Conservation (phyloP, 31 red algal genomes). For the Endocladia muricata region DNA sequence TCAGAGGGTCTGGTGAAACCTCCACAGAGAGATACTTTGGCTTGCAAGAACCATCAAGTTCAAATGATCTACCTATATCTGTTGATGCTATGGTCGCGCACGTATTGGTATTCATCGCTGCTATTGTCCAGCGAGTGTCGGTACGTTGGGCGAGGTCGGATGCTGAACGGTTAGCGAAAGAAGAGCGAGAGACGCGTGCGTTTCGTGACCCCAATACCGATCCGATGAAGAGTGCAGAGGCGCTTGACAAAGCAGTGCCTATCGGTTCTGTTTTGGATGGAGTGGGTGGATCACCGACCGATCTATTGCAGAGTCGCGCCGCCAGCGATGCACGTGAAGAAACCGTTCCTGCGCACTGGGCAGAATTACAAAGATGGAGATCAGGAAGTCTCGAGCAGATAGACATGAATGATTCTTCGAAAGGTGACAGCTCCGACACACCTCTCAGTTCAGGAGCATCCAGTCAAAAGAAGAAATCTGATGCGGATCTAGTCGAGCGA, state of each 20-base stretch:
- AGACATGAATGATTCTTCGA: neutral
- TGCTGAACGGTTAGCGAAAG: neutral
- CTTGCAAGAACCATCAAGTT: slow-evolving; percentile 1
- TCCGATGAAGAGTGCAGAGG: slow-evolving; percentile 6
- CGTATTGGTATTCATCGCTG: slow-evolving; percentile 46
- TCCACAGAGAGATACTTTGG: slow-evolving; percentile 16
- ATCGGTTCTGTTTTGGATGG: slow-evolving; percentile 17
- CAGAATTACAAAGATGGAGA: slow-evolving; percentile 6
- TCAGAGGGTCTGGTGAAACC: neutral
- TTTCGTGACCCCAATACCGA: neutral
- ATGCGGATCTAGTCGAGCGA: slow-evolving; percentile 10
- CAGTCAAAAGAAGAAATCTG: neutral
- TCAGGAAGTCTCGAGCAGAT: neutral
- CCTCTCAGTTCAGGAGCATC: neutral
- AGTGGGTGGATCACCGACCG: slow-evolving; percentile 6
- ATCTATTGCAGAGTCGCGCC: neutral
- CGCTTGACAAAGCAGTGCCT: slow-evolving; percentile 16
- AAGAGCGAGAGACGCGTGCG: neutral
- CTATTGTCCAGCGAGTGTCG: slow-evolving; percentile 24
- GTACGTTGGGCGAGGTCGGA: slow-evolving; percentile 30
- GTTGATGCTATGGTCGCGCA: slow-evolving; percentile 37
- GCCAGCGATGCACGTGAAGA: neutral
- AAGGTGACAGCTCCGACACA: neutral
- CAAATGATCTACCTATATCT: slow-evolving; percentile 8
- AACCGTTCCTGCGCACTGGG: neutral